A percentile compares a stretch with the other conserved stretches of the same genome.
Evolutionary conservation across 495 filamentous ascomycete species (phyloP).

Genomic region (Schizothecium vesticola): DNA sequence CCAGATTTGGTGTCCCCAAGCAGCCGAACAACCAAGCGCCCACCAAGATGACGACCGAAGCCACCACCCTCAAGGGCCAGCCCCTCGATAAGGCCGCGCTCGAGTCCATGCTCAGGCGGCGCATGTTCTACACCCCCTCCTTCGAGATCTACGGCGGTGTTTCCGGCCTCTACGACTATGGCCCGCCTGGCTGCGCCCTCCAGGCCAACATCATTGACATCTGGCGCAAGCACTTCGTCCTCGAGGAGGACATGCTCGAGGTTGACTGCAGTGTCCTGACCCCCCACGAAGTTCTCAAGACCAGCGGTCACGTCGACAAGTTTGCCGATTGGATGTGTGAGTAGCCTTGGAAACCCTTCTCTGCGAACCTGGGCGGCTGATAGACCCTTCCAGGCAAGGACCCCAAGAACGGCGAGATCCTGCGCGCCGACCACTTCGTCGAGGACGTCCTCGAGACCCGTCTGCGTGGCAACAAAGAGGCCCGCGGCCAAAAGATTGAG

Average conservation of each 20-base stretch:
- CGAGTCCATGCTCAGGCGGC: constrained; percentile 78
- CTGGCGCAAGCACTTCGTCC: constrained; percentile 90
- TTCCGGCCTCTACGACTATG: constrained; percentile 80
- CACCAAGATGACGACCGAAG: constrained; percentile 45
- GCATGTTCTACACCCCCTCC: constrained; percentile 89
- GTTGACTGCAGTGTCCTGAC: constrained; percentile 82
- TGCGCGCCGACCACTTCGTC: constrained; percentile 91
- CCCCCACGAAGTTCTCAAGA: constrained; percentile 88
- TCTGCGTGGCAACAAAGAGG: constrained; percentile 74
- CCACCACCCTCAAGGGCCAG: constrained; percentile 86
- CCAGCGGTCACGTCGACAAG: constrained; percentile 93
- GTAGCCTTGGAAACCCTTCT: neutral
- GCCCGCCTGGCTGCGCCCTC: constrained; percentile 73
- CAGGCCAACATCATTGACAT: constrained; percentile 81
- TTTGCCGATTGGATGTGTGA: constrained; percentile 96
- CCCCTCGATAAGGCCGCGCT: constrained; percentile 74
- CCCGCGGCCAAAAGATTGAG: constrained; percentile 64
- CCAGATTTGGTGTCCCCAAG: constrained; percentile 2
- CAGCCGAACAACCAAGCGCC: constrained; percentile 32
- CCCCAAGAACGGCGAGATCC: constrained; percentile 92
- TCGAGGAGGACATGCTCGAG: constrained; percentile 86
- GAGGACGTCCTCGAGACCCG: constrained; percentile 85
- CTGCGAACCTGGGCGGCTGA: neutral
- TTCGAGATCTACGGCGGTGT: constrained; percentile 93
- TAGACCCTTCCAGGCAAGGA: constrained; percentile 56